Base-by-base conservation (phyloP, 768 basidiomycete species). In the Rubroboletus pulcherrimus region DNA sequence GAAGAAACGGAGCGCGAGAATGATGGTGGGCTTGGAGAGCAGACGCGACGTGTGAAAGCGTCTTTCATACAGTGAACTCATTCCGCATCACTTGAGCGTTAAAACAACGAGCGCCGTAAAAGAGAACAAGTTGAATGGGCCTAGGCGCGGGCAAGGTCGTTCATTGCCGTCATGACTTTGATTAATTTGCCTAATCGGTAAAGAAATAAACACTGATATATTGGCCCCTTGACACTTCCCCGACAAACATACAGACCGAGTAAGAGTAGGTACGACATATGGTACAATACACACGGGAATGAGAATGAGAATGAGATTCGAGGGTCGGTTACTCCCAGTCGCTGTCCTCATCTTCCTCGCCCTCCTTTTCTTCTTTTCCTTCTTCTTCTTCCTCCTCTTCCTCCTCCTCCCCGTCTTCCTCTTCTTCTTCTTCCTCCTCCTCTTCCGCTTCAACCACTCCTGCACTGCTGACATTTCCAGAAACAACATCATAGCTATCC, bases 401-500 rank as follows among this genome's bases (percentile, higher is more conserved):
- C 0, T 38, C 43, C 0, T 49, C 53, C 1, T 38, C 57, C 0
- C 53, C 54, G 0, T 55, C 62, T 1, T 71, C 78, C 6, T 78
- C 79, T 0, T 76, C 77, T 8, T 77, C 76, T 0, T 53, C 50
- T 0, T 49, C 55, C 0, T 50, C 50, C 0, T 56, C 38, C 0
- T 74, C 74, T 5, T 71, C 73, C 10, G 70, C 69, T 54, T 72
- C 75, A 26, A 30, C 44, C 30, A 37, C 61, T 15, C 59, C 78
- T 30, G 70, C 72, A 29, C 74, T 76, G 54, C 81, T 81, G 4
- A 70, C 78, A 63, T 78, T 81, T 26, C 77, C 77, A 35, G 81
- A 79, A 29, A 89, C 80, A 7, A 87, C 75, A 65, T 88, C 87
- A 65, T 83, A 89, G 57, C 86, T 84, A 14, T 78, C 85, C 51